These are phyloP conservation scores for Rubus idaeus DNA, from an alignment of 306 rosid genomes.

Conservation along the genomic window DNA sequence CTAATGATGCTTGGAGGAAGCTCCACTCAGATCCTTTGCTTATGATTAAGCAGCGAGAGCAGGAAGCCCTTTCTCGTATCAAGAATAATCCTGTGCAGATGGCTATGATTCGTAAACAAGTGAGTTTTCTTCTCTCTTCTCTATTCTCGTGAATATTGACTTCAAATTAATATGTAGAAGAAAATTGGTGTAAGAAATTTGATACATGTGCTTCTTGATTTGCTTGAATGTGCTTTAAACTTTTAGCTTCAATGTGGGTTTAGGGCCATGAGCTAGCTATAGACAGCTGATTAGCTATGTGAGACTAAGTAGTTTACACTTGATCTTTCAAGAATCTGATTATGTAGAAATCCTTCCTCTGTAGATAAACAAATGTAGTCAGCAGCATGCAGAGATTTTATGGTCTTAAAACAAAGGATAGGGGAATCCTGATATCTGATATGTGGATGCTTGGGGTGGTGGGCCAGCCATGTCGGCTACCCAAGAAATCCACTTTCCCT, in stretches of 20 bases:
- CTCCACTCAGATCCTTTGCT: no score
- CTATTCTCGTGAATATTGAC: not conserved
- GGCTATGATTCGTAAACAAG: constrained; percentile 86
- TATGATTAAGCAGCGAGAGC: no score
- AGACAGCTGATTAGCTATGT: not conserved
- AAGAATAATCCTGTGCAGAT: constrained; percentile 92
- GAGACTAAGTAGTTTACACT: not conserved
- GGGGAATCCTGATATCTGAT: not conserved
- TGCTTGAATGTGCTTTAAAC: not conserved
- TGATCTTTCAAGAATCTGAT: not conserved
- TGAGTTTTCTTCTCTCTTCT: constrained; percentile 30
- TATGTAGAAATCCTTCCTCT: not conserved
- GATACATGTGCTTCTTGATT: not conserved
- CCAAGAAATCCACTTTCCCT: no score
- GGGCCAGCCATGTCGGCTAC: no score
- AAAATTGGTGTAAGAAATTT: not conserved
- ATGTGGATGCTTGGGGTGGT: no score
- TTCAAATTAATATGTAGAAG: not conserved
- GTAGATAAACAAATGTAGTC: not conserved
- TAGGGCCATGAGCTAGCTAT: not conserved
- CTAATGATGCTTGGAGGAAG: constrained; percentile 92
- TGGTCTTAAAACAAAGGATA: not conserved
- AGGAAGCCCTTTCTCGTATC: no score
- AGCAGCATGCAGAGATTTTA: not conserved
- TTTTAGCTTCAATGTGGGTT: not conserved